Evolutionary conservation across 2,329 filamentous ascomycete species (phyloP), one percentile per base, ranked within the genome.

Genomic region (Aspergillus udagawae): DNA sequence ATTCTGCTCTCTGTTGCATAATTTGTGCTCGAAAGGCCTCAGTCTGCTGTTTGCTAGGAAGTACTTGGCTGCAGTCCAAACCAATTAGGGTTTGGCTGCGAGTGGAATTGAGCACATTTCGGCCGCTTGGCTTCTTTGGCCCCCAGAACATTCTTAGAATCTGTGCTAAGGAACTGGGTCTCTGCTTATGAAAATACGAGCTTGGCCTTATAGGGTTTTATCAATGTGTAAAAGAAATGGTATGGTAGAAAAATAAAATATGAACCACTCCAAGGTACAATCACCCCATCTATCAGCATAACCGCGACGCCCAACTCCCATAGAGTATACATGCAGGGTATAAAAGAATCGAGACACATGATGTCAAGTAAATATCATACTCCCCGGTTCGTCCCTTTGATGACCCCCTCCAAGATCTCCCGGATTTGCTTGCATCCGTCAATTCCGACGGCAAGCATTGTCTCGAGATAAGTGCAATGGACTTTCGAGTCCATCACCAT

Each of bases 361-460:
- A 58, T 64, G 63, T 62, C 56, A 52, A 51, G 27, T 57, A 41
- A 35, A 52, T 21, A 47, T 55, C 45, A 32, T 64, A 52, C 66
- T 35, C 49, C 54, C 50, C 59, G 55, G 35, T 55, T 65, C 6
- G 68, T 66, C 48, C 84, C 84, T 70, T 87, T 85, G 49, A 97
- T 87, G 14, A 95, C 87, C 6, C 82, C 80, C 73, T 97, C 92
- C 67, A 99, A 71, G 51, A 96, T 88, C 63, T 86, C 83, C 62
- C 90, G 83, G 42, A 97, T 86, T 71, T 92, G 88, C 75, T 88
- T 91, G 74, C 93, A 97, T 4, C 92, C 94, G 71, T 97, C 92
- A 51, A 97, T 86, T 0, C 89, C 93, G 1, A 96, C 91, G 0
- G 90, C 91, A 65, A 99, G 78, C 92, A 99, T 96, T 1, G 90